Percentiles rank a stretch among this genome's conserved stretches.
Evolutionary conservation across 140 eudicot species (phyloP).

Genomic region (Oenanthe javanica): DNA sequence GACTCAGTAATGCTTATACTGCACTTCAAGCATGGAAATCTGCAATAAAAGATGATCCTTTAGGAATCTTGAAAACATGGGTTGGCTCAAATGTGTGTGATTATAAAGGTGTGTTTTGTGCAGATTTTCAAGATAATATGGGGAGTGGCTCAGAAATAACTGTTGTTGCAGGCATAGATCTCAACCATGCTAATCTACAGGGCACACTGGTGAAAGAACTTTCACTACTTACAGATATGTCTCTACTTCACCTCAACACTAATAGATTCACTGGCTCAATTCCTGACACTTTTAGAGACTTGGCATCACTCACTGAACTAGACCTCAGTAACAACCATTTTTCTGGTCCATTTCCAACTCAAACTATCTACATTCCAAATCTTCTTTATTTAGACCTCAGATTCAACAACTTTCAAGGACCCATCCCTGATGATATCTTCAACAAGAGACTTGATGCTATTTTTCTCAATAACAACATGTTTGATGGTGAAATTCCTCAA

Average conservation of each 20-base stretch:
- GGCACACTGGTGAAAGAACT: slow-evolving; percentile 69
- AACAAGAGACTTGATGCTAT: slow-evolving; percentile 71
- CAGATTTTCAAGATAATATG: slow-evolving; percentile 36
- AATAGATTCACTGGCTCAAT: slow-evolving; percentile 74
- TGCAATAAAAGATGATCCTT: slow-evolving; percentile 71
- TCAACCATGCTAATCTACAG: slow-evolving; percentile 71
- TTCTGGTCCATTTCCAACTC: slow-evolving; percentile 61
- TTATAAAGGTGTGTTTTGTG: slow-evolving; percentile 76
- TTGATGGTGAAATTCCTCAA: slow-evolving; percentile 55
- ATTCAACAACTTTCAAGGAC: slow-evolving; percentile 62
- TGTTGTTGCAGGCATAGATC: slow-evolving; percentile 80
- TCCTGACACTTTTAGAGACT: slow-evolving; percentile 44
- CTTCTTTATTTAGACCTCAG: slow-evolving; percentile 80
- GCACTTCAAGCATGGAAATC: slow-evolving; percentile 94
- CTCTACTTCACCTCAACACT: slow-evolving; percentile 73
- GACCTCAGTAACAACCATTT: slow-evolving; percentile 86
- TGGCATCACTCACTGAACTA: slow-evolving; percentile 65
- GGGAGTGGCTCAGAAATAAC: slow-evolving; percentile 40
- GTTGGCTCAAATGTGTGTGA: slow-evolving; percentile 78
- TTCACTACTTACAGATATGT: slow-evolving; percentile 51
- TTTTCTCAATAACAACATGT: slow-evolving; percentile 63
- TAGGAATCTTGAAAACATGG: slow-evolving; percentile 59
- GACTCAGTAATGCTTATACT: slow-evolving; percentile 46
- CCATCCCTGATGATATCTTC: slow-evolving; percentile 69
- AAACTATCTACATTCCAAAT: slow-evolving; percentile 44